These are phyloP conservation scores for Leccinum uliginosum DNA, from an alignment of 768 basidiomycete species.

Conservation along the genomic window DNA sequence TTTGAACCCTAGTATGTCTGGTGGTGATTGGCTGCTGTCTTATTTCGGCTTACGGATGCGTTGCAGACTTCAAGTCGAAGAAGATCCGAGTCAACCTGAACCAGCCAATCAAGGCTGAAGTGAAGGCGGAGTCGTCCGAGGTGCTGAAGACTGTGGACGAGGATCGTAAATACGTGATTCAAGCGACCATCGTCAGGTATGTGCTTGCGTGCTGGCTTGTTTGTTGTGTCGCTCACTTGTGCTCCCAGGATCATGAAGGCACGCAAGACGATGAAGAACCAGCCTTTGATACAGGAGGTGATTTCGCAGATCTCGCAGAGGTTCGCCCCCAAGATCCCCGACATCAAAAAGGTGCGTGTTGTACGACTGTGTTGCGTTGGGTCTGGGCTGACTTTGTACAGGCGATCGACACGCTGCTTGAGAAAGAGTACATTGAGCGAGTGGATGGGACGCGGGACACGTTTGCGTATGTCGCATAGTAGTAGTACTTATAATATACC, in stretches of 20 bases:
- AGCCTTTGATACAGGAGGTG: conserved; percentile 83
- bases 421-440: conserved; percentile 97
- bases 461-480: conserved; percentile 35
- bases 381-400: no score
- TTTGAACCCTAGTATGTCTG: conserved; percentile 68
- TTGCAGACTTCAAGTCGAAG: conserved; percentile 81
- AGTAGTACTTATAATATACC: conserved; percentile 14
- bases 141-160: conserved; percentile 95
- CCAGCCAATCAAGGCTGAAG: conserved; percentile 90
- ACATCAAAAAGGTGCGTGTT: conserved; percentile 86
- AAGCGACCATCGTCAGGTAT: conserved; percentile 86
- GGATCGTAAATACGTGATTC: conserved; percentile 94
- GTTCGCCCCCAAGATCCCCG: conserved; percentile 90
- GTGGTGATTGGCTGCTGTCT: background rate
- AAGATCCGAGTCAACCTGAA: conserved; percentile 92
- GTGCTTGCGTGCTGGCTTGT: background rate
- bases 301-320: conserved; percentile 84
- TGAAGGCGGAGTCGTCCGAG: conserved; percentile 84
- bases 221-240: background rate
- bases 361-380: background rate
- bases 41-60: background rate
- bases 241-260: conserved; percentile 84
- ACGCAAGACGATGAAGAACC: conserved; percentile 93
- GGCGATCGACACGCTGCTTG: conserved; percentile 89
- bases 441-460: conserved; percentile 89